Conservation (phyloP, 192 early-diverging fungal species). For the Rhizophlyctis rosea region DNA sequence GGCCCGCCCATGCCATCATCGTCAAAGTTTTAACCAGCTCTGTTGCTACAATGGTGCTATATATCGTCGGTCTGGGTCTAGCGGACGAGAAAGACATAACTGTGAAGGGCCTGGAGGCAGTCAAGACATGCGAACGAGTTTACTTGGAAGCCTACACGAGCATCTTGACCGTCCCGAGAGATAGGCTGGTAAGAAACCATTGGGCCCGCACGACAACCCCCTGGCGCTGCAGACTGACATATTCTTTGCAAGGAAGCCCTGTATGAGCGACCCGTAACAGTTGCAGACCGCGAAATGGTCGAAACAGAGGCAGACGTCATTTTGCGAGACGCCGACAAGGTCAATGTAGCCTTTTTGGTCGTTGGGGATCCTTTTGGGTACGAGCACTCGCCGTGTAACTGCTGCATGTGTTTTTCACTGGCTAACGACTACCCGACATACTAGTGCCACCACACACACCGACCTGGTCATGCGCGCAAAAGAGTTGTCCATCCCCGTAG, state of each 20-base stretch:
- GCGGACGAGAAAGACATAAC: slow-evolving; percentile 97
- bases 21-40: too few species aligned
- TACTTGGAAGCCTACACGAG: slow-evolving; percentile 97
- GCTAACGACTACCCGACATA: slow-evolving; percentile 5
- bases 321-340: slow-evolving; percentile 77
- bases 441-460: slow-evolving; percentile 92
- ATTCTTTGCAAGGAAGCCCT: slow-evolving; percentile 66
- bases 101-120: slow-evolving; percentile 92
- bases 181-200: slow-evolving; percentile 58
- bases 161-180: slow-evolving; percentile 84
- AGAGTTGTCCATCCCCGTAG: slow-evolving; percentile 79
- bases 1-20: too few species aligned
- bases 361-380: slow-evolving; percentile 96
- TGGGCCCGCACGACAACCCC: too few species aligned
- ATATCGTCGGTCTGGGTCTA: slow-evolving; percentile 87
- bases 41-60: slow-evolving; percentile 38
- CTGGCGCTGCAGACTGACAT: not conserved
- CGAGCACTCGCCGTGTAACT: too few species aligned
- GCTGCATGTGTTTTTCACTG: too few species aligned
- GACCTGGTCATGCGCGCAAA: slow-evolving; percentile 93
- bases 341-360: slow-evolving; percentile 93
- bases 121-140: slow-evolving; percentile 79
- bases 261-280: slow-evolving; percentile 76
- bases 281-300: slow-evolving; percentile 98
- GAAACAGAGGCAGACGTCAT: slow-evolving; percentile 89